phyloP scores from a whole-genome alignment of 805 yeast species.

The Yarrowia osloensis region DNA sequence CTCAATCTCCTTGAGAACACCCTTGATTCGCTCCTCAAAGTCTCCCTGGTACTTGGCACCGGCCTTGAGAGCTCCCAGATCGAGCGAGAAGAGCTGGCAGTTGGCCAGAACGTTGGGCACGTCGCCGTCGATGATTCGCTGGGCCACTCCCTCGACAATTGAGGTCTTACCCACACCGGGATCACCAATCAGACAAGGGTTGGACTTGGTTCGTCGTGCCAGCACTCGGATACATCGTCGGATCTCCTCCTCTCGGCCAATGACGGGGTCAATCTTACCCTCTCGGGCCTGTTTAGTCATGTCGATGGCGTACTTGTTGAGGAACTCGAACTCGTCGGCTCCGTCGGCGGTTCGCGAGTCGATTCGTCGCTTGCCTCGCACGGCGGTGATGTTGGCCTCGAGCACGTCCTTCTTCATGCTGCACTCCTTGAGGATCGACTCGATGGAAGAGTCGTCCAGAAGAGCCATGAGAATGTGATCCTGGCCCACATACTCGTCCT shows the following conservation, averaged over 20 bases:
- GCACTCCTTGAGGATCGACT: conserved; percentile 70
- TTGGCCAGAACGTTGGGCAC: conserved; percentile 85
- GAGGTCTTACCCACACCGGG: conserved; percentile 99
- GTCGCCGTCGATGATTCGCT: conserved; percentile 91
- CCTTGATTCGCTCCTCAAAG: conserved; percentile 96
- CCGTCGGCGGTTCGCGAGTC: conserved; percentile 95
- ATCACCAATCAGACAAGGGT: conserved; percentile 95
- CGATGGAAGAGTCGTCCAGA: conserved; percentile 72
- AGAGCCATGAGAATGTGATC: conserved; percentile 88
- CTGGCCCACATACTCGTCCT: conserved; percentile 89
- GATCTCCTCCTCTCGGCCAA: conserved; percentile 98
- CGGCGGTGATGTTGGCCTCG: conserved; percentile 71
- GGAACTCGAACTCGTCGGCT: conserved; percentile 76
- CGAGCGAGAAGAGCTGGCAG: conserved; percentile 82
- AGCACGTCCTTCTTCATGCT: conserved; percentile 68
- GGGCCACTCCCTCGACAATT: conserved; percentile 98
- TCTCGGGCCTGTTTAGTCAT: conserved; percentile 90
- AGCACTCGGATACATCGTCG: conserved; percentile 91
- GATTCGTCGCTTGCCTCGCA: conserved; percentile 88
- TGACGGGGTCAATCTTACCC: conserved; percentile 96
- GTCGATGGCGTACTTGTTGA: conserved; percentile 88
- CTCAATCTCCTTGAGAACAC: conserved; percentile 91
- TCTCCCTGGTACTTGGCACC: conserved; percentile 99
- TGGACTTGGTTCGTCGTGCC: conserved; percentile 96
- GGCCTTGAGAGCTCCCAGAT: conserved; percentile 94